A percentile compares a stretch with the other conserved stretches of the same genome.
Evolutionary conservation across 352 stramenopile species (phyloP).

Genomic region (Phytopythium chamaehyphon): DNA sequence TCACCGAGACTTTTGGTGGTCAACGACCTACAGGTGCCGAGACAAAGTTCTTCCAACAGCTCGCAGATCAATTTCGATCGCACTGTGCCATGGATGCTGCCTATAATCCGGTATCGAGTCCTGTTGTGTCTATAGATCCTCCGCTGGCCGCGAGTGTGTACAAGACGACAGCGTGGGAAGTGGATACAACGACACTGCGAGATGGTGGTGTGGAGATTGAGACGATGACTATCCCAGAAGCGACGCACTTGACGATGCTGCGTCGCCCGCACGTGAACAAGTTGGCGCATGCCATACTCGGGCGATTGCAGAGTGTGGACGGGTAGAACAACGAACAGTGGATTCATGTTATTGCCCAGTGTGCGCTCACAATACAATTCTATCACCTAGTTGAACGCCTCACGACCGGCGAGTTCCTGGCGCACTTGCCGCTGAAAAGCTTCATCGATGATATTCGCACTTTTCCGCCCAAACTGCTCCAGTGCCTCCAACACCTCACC

Average conservation of each 20-base stretch:
- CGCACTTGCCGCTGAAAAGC: constrained; percentile 21
- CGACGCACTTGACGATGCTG: constrained; percentile 33
- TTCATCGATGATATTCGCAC: background rate
- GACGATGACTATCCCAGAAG: constrained; percentile 14
- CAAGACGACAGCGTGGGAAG: constrained; percentile 34
- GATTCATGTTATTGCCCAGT: background rate
- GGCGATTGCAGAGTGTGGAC: background rate
- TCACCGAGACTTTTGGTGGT: constrained; percentile 9
- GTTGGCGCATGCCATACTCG: constrained; percentile 16
- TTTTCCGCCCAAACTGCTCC: constrained; percentile 1
- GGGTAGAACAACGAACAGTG: background rate
- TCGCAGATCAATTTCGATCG: constrained; percentile 28
- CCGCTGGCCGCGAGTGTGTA: constrained; percentile 22
- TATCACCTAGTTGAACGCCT: background rate
- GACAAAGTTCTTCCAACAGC: constrained; percentile 18
- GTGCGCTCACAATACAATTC: background rate
- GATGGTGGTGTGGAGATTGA: constrained; percentile 13
- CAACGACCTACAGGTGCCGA: constrained; percentile 6
- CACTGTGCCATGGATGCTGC: constrained; percentile 33
- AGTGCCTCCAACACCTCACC: constrained; percentile 8
- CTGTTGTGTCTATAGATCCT: background rate
- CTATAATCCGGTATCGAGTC: constrained; percentile 22
- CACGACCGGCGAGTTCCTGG: constrained; percentile 7
- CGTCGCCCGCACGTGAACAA: constrained; percentile 17
- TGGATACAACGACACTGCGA: constrained; percentile 10